phyloP scores from a whole-genome alignment of 2,329 filamentous ascomycete species.

The Epichloe gansuensis region DNA sequence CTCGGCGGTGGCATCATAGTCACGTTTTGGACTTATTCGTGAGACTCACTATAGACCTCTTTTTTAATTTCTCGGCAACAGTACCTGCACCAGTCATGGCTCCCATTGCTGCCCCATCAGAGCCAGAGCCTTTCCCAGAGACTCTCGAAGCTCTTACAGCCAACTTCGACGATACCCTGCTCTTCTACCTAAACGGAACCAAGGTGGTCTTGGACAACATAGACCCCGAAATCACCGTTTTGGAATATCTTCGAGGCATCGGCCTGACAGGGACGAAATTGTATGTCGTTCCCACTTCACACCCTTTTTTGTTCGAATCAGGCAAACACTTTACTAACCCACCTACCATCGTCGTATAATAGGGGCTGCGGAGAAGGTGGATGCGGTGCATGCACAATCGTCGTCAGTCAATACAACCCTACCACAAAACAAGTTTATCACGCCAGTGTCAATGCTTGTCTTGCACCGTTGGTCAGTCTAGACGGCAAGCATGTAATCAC shows the following conservation, averaged over 20 bases:
- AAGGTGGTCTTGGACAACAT: conserved; percentile 73
- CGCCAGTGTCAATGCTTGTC: conserved; percentile 89
- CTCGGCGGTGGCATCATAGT: background rate
- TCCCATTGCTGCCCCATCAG: conserved; percentile 40
- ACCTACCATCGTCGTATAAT: conserved; percentile 14
- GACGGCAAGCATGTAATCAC: conserved; percentile 98
- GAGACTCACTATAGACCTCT: background rate
- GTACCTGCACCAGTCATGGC: conserved; percentile 30
- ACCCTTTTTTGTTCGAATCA: background rate
- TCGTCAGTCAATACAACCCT: conserved; percentile 85
- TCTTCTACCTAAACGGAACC: conserved; percentile 92
- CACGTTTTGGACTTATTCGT: background rate
- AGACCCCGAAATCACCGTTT: conserved; percentile 80
- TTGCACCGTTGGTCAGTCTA: conserved; percentile 82
- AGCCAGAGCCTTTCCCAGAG: conserved; percentile 23
- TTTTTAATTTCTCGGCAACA: background rate
- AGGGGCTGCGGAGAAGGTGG: conserved; percentile 89
- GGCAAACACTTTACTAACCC: background rate
- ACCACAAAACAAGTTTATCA: conserved; percentile 90
- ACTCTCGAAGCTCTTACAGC: conserved; percentile 45
- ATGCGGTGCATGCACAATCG: conserved; percentile 91
- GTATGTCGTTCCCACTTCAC: conserved; percentile 22
- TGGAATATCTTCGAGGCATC: conserved; percentile 87
- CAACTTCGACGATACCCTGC: conserved; percentile 71
- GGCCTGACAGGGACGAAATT: conserved; percentile 92